phyloP scores from a whole-genome alignment of 2,329 filamentous ascomycete species.

The Tolypocladium capitatum region DNA sequence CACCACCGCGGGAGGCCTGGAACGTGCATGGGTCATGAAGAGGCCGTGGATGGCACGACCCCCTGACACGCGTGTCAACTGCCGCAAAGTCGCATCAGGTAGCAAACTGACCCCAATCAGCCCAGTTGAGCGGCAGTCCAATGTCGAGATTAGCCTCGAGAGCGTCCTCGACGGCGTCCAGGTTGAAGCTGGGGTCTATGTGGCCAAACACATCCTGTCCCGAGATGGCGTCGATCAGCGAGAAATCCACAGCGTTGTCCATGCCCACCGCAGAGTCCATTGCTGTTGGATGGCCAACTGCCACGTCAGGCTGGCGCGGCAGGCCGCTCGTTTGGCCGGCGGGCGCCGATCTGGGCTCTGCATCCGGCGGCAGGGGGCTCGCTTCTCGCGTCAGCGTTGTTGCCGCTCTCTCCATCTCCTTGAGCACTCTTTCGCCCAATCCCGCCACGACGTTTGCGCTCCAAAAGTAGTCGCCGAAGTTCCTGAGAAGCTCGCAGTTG shows the following conservation, averaged over 20 bases:
- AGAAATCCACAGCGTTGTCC: slow-evolving; percentile 26
- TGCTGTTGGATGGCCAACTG: slow-evolving; percentile 11
- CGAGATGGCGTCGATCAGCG: slow-evolving; percentile 27
- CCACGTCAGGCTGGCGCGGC: slow-evolving; percentile 7
- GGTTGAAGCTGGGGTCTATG: slow-evolving; percentile 40
- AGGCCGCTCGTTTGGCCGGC: slow-evolving; percentile 1
- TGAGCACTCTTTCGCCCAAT: slow-evolving; percentile 40
- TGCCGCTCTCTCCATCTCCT: slow-evolving; percentile 42
- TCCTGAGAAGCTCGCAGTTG: slow-evolving; percentile 38
- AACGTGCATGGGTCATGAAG: neutral
- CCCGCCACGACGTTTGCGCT: slow-evolving; percentile 40
- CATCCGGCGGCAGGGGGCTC: slow-evolving; percentile 12
- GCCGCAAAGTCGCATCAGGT: slow-evolving; percentile 7
- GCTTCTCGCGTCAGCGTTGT: slow-evolving; percentile 27
- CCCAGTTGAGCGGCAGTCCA: slow-evolving; percentile 38
- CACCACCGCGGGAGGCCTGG: neutral
- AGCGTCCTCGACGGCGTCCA: slow-evolving; percentile 39
- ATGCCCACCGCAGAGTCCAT: slow-evolving; percentile 15
- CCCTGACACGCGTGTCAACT: neutral
- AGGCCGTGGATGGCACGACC: neutral
- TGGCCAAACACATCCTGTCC: slow-evolving; percentile 42
- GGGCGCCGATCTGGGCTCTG: slow-evolving; percentile 7
- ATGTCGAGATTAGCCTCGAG: slow-evolving; percentile 42
- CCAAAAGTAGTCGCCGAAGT: slow-evolving; percentile 44
- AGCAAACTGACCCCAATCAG: slow-evolving; percentile 27